Conservation (phyloP, 139 green algal species). For the Auxenochlorella protothecoides region DNA sequence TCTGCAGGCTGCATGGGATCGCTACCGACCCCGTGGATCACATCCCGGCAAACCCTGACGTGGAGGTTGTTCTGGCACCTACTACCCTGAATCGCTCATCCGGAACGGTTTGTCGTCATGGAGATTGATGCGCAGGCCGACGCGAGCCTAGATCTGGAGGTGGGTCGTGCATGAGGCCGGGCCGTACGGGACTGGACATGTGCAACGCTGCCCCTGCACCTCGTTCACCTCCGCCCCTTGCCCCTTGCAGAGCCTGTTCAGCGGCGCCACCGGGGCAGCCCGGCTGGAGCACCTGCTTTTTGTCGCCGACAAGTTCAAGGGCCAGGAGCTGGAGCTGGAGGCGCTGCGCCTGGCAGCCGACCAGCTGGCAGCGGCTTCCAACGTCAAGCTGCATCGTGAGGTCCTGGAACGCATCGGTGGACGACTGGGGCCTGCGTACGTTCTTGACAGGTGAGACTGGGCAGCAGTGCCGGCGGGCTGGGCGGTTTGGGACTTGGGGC, state of each 20-base stretch:
- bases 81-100: background rate
- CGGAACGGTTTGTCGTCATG: background rate
- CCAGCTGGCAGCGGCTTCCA: constrained; percentile 23
- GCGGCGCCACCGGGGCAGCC: constrained; percentile 54
- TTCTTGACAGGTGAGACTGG: constrained; percentile 32
- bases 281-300: constrained; percentile 64
- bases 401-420: constrained; percentile 32
- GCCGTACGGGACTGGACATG: too few species aligned
- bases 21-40: too few species aligned
- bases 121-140: background rate
- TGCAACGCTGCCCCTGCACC: background rate
- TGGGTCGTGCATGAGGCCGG: too few species aligned
- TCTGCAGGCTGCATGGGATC: too few species aligned
- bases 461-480: background rate
- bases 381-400: too few species aligned
- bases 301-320: constrained; percentile 44
- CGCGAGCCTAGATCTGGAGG: too few species aligned
- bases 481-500: background rate
- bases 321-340: constrained; percentile 54
- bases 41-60: too few species aligned
- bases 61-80: too few species aligned
- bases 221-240: background rate
- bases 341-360: constrained; percentile 60
- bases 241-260: constrained; percentile 51
- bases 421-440: constrained; percentile 28